Percentiles rank a stretch among this genome's conserved stretches.
These are phyloP conservation scores for Cryphonectria nitschkei DNA, from an alignment of 2,329 filamentous ascomycete genomes.

Conservation along the genomic window DNA sequence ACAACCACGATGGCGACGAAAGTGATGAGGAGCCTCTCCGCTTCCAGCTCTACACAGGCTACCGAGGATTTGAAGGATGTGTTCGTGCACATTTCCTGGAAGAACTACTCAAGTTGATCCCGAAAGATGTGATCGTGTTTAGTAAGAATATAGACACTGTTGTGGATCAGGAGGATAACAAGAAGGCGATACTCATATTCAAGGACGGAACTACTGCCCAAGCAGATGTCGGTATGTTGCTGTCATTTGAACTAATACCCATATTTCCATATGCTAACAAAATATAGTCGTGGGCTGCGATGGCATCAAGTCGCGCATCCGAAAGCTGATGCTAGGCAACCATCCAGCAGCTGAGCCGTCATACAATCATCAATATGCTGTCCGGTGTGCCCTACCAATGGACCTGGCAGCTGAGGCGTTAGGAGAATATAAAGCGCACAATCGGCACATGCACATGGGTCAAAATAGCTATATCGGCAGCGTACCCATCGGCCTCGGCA, in stretches of 20 bases:
- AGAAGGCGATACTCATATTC: constrained; percentile 40
- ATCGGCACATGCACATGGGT: constrained; percentile 61
- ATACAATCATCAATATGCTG: constrained; percentile 64
- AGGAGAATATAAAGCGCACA: constrained; percentile 52
- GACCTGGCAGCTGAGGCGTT: constrained; percentile 52
- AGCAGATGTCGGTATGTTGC: constrained; percentile 38
- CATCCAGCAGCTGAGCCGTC: constrained; percentile 35
- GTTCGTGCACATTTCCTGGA: constrained; percentile 31
- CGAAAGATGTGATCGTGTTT: constrained; percentile 19
- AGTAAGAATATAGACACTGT: constrained; percentile 24
- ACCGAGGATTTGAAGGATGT: constrained; percentile 34
- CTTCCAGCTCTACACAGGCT: background rate
- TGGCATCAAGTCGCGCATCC: constrained; percentile 62
- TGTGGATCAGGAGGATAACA: constrained; percentile 27
- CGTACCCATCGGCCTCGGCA: constrained; percentile 62
- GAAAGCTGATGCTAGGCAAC: constrained; percentile 52
- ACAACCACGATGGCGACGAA: constrained; percentile 1
- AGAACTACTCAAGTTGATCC: constrained; percentile 26
- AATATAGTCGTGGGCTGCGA: constrained; percentile 59
- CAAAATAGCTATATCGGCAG: constrained; percentile 61
- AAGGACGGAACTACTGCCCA: constrained; percentile 44
- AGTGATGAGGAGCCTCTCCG: background rate
- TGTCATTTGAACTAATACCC: background rate
- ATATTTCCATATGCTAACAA: background rate
- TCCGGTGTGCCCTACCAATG: constrained; percentile 65